phyloP scores from a whole-genome alignment of 1,284 basidiomycete genomes.

The Ceratobasidium sp. region DNA sequence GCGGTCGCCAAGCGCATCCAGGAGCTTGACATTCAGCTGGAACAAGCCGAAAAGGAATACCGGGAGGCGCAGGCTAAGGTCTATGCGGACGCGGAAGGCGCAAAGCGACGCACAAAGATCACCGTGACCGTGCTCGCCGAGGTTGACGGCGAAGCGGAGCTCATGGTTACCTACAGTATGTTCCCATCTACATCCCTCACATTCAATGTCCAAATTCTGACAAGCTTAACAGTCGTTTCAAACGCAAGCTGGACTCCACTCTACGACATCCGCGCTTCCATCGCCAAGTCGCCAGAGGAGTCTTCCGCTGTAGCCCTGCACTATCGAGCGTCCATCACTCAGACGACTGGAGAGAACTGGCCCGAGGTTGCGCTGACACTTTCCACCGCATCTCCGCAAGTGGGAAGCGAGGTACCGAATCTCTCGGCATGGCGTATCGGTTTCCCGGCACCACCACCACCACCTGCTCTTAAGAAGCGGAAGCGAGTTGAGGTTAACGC shows the following conservation, averaged over 20 bases:
- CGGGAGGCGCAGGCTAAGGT: constrained; percentile 24
- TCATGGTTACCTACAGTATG: constrained; percentile 46
- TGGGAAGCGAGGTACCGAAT: constrained; percentile 46
- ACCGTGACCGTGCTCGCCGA: constrained; percentile 46
- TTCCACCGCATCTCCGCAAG: constrained; percentile 48
- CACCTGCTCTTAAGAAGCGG: background rate
- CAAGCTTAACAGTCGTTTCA: constrained; percentile 45
- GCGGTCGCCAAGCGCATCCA: constrained; percentile 36
- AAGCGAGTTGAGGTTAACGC: background rate
- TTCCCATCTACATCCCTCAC: background rate
- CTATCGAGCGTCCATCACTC: constrained; percentile 49
- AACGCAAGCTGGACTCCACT: constrained; percentile 49
- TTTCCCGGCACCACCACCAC: constrained; percentile 25
- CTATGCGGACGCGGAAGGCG: constrained; percentile 37
- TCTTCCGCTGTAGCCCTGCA: constrained; percentile 45
- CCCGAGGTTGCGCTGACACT: constrained; percentile 46
- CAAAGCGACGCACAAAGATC: constrained; percentile 44
- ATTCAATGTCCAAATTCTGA: background rate
- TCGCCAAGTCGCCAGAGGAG: constrained; percentile 32
- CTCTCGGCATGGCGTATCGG: constrained; percentile 45
- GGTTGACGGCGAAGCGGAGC: constrained; percentile 43
- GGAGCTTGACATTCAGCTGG: constrained; percentile 40
- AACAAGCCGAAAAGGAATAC: constrained; percentile 36
- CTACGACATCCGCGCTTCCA: constrained; percentile 49
- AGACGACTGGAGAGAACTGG: constrained; percentile 49